phyloP scores from a whole-genome alignment of 2,329 filamentous ascomycete species.

The Clonostachys rhizophaga region DNA sequence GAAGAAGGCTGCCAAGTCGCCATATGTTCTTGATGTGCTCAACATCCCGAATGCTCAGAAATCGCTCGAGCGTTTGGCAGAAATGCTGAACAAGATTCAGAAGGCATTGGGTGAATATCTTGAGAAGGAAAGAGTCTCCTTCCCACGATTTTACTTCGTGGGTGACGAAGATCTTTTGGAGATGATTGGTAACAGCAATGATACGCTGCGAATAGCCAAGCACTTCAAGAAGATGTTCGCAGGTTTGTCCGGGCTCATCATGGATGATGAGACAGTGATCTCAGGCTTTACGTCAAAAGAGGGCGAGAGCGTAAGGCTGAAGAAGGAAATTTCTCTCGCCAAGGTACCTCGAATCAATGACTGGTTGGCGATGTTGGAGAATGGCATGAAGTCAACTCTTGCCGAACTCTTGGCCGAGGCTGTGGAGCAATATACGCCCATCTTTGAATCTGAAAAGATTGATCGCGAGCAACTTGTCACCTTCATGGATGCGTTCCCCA shows the following conservation, averaged over 20 bases:
- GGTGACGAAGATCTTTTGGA: conserved; percentile 97
- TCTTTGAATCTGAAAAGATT: conserved; percentile 69
- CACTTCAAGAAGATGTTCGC: conserved; percentile 99
- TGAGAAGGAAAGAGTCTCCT: conserved; percentile 94
- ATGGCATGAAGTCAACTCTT: conserved; percentile 88
- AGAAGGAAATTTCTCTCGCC: conserved; percentile 84
- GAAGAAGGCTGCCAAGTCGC: conserved; percentile 98
- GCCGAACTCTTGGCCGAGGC: conserved; percentile 88
- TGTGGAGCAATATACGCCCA: conserved; percentile 72
- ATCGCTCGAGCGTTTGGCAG: conserved; percentile 90
- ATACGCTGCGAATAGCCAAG: conserved; percentile 92
- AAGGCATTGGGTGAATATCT: conserved; percentile 98
- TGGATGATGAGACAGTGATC: conserved; percentile 88
- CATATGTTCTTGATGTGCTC: conserved; percentile 91
- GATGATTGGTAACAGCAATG: conserved; percentile 99
- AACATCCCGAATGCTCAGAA: conserved; percentile 95
- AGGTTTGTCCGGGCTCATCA: conserved; percentile 81
- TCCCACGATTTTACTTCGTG: conserved; percentile 98
- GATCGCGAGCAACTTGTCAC: conserved; percentile 65
- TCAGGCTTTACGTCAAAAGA: conserved; percentile 94
- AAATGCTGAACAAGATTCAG: conserved; percentile 97
- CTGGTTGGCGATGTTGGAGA: conserved; percentile 92
- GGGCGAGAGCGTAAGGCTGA: conserved; percentile 80
- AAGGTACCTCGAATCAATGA: conserved; percentile 98
- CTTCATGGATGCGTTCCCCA: conserved; percentile 84